Percentiles rank a stretch among this genome's conserved stretches.
Conservation (phyloP, 805 yeast genomes). For the Maudiozyma turicensis region DNA sequence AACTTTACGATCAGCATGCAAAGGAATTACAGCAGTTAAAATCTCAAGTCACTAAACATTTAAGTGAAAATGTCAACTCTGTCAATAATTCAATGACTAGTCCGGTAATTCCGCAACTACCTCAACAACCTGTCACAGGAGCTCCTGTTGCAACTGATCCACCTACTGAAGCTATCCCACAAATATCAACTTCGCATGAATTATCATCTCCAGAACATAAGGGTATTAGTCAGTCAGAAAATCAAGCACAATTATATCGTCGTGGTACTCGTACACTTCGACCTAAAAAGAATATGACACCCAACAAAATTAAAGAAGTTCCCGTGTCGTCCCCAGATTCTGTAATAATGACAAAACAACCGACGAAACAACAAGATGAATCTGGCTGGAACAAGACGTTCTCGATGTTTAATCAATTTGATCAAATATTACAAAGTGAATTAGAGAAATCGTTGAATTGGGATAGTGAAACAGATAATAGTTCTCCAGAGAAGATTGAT, state of each 20-base stretch:
- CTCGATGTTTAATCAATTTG: slow-evolving; percentile 56
- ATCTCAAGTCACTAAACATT: slow-evolving; percentile 24
- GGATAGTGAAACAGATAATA: slow-evolving; percentile 19
- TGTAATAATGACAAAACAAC: not conserved
- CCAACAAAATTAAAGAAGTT: not conserved
- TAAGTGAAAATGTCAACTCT: slow-evolving; percentile 5
- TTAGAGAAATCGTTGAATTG: slow-evolving; percentile 43
- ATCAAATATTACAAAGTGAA: slow-evolving; percentile 55
- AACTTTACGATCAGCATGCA: slow-evolving; percentile 35
- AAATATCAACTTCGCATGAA: too few species aligned
- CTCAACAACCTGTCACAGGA: not conserved
- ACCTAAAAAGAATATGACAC: not conserved
- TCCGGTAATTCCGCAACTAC: not conserved
- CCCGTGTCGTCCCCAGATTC: not conserved
- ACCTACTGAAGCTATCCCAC: too few species aligned
- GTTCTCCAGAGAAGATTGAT: slow-evolving; percentile 1
- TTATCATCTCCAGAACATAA: not conserved
- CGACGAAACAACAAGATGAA: slow-evolving; percentile 5
- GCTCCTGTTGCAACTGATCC: too few species aligned
- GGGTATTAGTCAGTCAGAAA: too few species aligned
- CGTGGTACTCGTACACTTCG: not conserved
- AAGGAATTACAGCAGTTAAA: slow-evolving; percentile 28
- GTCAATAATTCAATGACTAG: not conserved
- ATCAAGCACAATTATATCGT: not conserved
- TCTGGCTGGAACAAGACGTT: slow-evolving; percentile 46